A percentile compares a stretch with the other conserved stretches of the same genome.
phyloP scores from a whole-genome alignment of 345 rosid genomes.

The Salix udensis region DNA sequence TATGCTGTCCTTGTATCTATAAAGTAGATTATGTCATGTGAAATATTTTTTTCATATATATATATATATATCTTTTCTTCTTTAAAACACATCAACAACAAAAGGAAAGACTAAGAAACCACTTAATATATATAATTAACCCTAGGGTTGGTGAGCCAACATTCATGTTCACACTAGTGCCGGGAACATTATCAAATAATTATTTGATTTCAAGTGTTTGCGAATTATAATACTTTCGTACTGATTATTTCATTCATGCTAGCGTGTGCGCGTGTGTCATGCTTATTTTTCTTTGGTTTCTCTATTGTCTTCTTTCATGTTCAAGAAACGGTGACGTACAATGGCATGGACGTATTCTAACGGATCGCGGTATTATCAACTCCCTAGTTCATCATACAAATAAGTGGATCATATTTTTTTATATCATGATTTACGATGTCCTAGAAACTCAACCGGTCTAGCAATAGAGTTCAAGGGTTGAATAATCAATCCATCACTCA shows the following conservation, averaged over 20 bases:
- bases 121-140: not conserved
- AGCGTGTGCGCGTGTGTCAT: not conserved
- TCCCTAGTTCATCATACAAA: no score
- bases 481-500: no score
- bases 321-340: not conserved
- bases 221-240: not conserved
- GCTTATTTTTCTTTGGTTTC: not conserved
- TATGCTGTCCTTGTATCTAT: no score
- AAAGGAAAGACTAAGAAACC: not conserved
- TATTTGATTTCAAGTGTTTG: not conserved
- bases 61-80: no score
- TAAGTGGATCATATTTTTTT: no score
- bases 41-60: no score
- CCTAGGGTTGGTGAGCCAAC: not conserved
- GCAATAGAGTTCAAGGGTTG: no score
- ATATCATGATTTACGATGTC: no score
- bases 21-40: no score
- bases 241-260: not conserved
- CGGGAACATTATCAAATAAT: not conserved
- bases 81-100: no score
- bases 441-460: no score
- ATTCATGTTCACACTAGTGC: not conserved
- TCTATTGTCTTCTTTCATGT: not conserved
- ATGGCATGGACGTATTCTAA: not conserved
- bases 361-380: not conserved